Conservation (phyloP, 257 asterid species). For the Gynochthodes officinalis region DNA sequence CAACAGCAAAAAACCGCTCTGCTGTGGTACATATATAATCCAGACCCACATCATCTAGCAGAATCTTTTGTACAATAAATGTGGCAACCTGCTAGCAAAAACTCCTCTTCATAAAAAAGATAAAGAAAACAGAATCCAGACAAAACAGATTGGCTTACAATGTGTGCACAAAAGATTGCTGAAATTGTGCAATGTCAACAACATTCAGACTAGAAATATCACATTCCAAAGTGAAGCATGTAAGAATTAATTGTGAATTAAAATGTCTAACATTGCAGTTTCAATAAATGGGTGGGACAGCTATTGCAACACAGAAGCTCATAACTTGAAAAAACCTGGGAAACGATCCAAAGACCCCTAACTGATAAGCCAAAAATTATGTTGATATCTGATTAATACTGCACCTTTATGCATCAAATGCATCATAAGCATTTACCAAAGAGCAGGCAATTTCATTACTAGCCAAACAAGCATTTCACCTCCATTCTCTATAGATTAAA, state of each 20-base stretch:
- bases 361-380: neutral
- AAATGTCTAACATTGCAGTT: neutral
- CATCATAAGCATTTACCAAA: no score
- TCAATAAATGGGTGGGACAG: neutral
- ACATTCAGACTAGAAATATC: no score
- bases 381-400: neutral
- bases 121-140: neutral
- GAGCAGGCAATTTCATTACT: neutral
- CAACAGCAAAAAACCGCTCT: slow-evolving; percentile 87
- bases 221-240: neutral
- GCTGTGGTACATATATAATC: slow-evolving; percentile 86
- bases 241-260: neutral
- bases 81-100: slow-evolving; percentile 80
- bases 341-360: neutral
- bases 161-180: neutral
- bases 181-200: neutral
- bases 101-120: slow-evolving; percentile 7
- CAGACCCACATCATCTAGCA: slow-evolving; percentile 93
- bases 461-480: neutral
- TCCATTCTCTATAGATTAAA: neutral
- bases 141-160: neutral
- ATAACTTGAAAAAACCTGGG: neutral
- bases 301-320: neutral
- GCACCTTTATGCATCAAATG: neutral
- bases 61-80: slow-evolving; percentile 86